phyloP scores from a whole-genome alignment of 306 rosid species.

The Vigna nakashimae region DNA sequence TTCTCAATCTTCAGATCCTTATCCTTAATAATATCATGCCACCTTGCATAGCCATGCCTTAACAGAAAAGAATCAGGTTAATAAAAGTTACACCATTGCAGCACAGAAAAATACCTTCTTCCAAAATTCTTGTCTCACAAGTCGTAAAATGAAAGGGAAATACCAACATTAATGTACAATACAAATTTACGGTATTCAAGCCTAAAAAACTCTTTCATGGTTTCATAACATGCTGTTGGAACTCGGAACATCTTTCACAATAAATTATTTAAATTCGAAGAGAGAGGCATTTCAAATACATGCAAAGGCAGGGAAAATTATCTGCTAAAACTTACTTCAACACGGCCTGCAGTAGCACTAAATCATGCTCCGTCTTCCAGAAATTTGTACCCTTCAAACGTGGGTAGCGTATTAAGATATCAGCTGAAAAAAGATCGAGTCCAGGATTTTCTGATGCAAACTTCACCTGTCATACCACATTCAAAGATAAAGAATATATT shows the following conservation, averaged over 20 bases:
- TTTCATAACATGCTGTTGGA: slow-evolving; percentile 16
- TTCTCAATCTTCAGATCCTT: slow-evolving; percentile 84
- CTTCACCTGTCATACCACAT: slow-evolving; percentile 66
- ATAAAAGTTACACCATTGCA: slow-evolving; percentile 20
- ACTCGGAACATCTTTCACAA: neutral
- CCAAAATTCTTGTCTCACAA: neutral
- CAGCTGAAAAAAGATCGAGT: slow-evolving; percentile 67
- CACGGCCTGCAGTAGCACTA: slow-evolving; percentile 71
- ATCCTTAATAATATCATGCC: slow-evolving; percentile 94
- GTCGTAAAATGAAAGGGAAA: slow-evolving; percentile 22
- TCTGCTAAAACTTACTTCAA: slow-evolving; percentile 64
- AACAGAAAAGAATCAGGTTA: slow-evolving; percentile 29
- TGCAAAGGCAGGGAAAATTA: neutral
- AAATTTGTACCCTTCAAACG: slow-evolving; percentile 76
- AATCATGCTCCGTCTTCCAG: slow-evolving; percentile 92
- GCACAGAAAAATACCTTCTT: neutral
- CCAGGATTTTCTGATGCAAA: slow-evolving; percentile 62
- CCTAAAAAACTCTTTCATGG: neutral
- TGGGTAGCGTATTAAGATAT: slow-evolving; percentile 69
- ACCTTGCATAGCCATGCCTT: slow-evolving; percentile 98
- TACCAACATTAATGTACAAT: slow-evolving; percentile 20
- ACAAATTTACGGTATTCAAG: no score
- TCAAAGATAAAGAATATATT: slow-evolving; percentile 12
- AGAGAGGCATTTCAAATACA: neutral
- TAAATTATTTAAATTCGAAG: neutral